Base-by-base conservation (phyloP, 2,329 filamentous ascomycete species). In the Talaromyces marneffei region DNA sequence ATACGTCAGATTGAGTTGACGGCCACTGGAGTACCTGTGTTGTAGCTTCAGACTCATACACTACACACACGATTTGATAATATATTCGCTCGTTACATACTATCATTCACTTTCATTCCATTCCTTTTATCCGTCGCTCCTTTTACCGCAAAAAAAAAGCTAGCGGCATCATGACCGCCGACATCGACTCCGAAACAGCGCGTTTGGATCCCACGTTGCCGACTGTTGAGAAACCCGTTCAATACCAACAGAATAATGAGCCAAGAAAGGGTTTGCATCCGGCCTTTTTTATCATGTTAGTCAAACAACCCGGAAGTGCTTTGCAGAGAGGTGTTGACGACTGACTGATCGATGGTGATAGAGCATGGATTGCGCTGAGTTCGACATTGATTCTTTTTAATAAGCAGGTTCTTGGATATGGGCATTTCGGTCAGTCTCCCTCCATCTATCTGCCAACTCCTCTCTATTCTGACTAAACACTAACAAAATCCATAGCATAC, bases 371-470 rank as follows among this genome's bases (percentile, higher is more conserved):
- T 73, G 81, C 87, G 62, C 83, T 97, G 75, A 96, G 91, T 71
- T 96, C 92, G 44, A 91, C 89, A 69, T 91, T 97, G 74, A 99
- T 97, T 75, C 83, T 99, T 64, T 97, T 97, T 88, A 97, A 99
- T 87, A 99, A 99, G 85, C 96, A 91, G 86, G 91, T 99, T 71
- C 85, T 97, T 65, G 87, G 92, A 71, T 92, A 89, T 35, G 83
- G 88, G 64, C 84, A 90, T 65, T 97, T 97, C 82, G 85, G 88
- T 91, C 83, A 81, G 87, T 72, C 40, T 42, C 1, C 20, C 56
- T 40, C n/a, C n/a, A n/a, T n/a, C n/a, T n/a, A n/a, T n/a, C n/a
- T n/a, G n/a, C n/a, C 25, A 18, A 18, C 20, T 4, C 4, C 7
- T 3, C 16, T 18, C 14, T 27, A 7, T 1, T n/a, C n/a, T 55